Conservation (phyloP, 495 filamentous ascomycete genomes). For the Podospora pseudocomata region DNA sequence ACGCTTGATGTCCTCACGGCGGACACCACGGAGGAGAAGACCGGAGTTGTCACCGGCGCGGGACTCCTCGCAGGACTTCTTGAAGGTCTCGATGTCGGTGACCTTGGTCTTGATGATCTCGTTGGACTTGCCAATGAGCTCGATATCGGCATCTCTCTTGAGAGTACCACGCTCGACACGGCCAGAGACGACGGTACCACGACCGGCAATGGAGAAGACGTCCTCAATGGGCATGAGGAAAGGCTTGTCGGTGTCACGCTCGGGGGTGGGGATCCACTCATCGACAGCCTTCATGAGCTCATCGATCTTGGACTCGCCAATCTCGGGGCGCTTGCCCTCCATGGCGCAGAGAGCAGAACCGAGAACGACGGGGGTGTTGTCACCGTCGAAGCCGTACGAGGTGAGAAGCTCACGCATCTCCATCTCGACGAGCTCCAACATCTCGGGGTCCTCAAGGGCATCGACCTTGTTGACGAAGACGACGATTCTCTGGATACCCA, state of each 20-base stretch:
- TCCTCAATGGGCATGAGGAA: conserved; percentile 99
- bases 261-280: conserved; percentile 90
- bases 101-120: conserved; percentile 93
- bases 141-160: conserved; percentile 89
- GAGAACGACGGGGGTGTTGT: conserved; percentile 93
- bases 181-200: conserved; percentile 93
- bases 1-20: conserved; percentile 86
- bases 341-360: conserved; percentile 94
- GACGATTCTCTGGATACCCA: conserved; percentile 95
- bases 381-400: conserved; percentile 94
- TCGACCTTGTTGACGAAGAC: conserved; percentile 99
- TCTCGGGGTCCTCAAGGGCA: conserved; percentile 91
- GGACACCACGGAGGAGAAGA: conserved; percentile 88
- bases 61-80: conserved; percentile 94
- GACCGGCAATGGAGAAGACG: conserved; percentile 95
- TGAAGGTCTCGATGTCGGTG: conserved; percentile 98
- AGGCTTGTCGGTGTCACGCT: conserved; percentile 89
- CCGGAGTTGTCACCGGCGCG: conserved; percentile 98
- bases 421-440: conserved; percentile 99
- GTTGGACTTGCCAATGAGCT: conserved; percentile 79
- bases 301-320: conserved; percentile 81
- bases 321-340: conserved; percentile 81
- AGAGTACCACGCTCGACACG: conserved; percentile 93
- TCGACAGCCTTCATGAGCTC: conserved; percentile 87
- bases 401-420: conserved; percentile 96